Base-by-base conservation (phyloP, 2,329 filamentous ascomycete species). In the Pseudogymnoascus pannorum region DNA sequence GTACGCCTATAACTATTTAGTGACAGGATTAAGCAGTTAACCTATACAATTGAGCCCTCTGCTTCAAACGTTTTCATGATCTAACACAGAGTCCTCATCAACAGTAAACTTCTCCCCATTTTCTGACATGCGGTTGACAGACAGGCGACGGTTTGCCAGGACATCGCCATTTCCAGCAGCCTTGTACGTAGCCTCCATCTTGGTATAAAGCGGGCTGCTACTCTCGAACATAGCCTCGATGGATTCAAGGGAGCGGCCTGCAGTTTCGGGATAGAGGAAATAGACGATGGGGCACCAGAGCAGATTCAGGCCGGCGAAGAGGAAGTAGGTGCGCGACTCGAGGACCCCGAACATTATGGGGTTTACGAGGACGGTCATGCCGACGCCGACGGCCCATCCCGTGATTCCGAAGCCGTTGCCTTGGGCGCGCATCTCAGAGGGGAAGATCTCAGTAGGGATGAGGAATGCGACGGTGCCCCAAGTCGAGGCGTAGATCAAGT, bases 371-470 rank as follows among this genome's bases (percentile, higher is more conserved):
- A 75, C 75, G 1, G 81, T 82, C 77, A 79, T 78, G 35, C 81
- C 81, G 7, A 80, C 78, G 36, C 81, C 82, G 62, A 83, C 76
- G 16, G 82, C 81, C 82, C 82, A 85, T 1, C 82, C 81, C 1
- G 80, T 79, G 62, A 85, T 82, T 16, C 79, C 79, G 64, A 85
- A 83, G 6, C 80, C 80, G 67, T 84, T 82, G 6, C 82, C 83
- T 67, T 84, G 79, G n/a, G 82, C 81, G 20, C 82, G 76, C 59
- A 84, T 76, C 44, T 81, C 78, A 14, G 76, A 79, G 1, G 81
- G 77, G 71, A 81, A 85, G 61, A 85, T 82, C 68, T 85, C 82
- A 1, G 75, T 74, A 65, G 76, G 75, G 67, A 80, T 81, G 2
- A 79, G 71, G 76, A 79, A 81, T 16, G 77, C 75, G 3, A 81